Evolutionary conservation across 2,329 filamentous ascomycete genomes (phyloP).

Genomic region (Penicillium rolfsii): DNA sequence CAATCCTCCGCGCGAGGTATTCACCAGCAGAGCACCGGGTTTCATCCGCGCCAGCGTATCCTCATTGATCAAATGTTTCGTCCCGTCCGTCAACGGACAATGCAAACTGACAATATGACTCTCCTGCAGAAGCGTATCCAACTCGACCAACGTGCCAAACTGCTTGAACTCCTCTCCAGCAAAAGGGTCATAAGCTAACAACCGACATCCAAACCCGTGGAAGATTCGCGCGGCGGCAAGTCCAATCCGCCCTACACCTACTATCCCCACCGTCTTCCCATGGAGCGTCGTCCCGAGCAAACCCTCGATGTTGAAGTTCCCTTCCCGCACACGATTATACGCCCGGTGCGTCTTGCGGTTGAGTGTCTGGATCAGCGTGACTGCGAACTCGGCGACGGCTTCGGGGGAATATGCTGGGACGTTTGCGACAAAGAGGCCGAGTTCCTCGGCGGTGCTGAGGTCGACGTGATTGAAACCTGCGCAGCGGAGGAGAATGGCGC

Average conservation of each 20-base stretch:
- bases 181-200: constrained; percentile 65
- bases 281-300: constrained; percentile 60
- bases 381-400: constrained; percentile 70
- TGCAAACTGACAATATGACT: constrained; percentile 68
- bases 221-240: constrained; percentile 64
- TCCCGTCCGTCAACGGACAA: constrained; percentile 65
- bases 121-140: constrained; percentile 58
- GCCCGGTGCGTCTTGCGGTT: constrained; percentile 70
- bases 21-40: constrained; percentile 61
- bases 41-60: constrained; percentile 61
- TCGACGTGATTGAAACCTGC: constrained; percentile 72
- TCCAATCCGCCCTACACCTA: constrained; percentile 69
- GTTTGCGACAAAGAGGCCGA: constrained; percentile 65
- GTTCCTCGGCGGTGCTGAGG: constrained; percentile 56
- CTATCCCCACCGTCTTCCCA: constrained; percentile 68
- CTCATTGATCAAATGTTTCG: constrained; percentile 63
- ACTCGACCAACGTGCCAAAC: constrained; percentile 56
- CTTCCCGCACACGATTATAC: constrained; percentile 69
- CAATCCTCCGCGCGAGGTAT: constrained; percentile 69
- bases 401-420: constrained; percentile 71
- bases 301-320: constrained; percentile 69
- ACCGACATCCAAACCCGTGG: constrained; percentile 65
- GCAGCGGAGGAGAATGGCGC: constrained; percentile 66
- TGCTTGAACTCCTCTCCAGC: constrained; percentile 54
- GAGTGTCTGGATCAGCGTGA: constrained; percentile 68